These are phyloP conservation scores for Uromyces viciae-fabae DNA, from an alignment of 1,284 basidiomycete species.

Conservation along the genomic window DNA sequence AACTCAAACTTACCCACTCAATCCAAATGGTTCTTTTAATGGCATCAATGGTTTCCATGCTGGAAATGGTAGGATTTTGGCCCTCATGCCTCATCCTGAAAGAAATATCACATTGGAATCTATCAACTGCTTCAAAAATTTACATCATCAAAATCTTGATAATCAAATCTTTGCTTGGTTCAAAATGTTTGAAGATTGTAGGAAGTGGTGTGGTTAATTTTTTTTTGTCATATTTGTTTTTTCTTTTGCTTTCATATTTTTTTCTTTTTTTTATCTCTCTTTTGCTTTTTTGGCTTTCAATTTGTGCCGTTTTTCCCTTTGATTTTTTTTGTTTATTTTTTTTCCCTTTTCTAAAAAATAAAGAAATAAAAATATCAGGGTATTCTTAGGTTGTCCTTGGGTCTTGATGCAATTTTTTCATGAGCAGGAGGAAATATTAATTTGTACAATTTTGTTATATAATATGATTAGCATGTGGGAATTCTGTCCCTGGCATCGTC, in stretches of 20 bases:
- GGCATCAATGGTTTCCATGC: constrained; percentile 88
- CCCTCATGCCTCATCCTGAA: constrained; percentile 94
- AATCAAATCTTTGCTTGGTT: constrained; percentile 54
- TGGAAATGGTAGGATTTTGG: constrained; percentile 77
- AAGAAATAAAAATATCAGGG: too few species aligned
- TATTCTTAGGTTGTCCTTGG: too few species aligned
- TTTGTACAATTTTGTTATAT: too few species aligned
- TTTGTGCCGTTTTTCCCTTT: neutral
- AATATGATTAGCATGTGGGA: neutral
- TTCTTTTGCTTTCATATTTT: neutral
- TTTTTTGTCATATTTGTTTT: neutral
- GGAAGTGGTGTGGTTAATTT: constrained; percentile 36
- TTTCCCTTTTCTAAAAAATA: neutral
- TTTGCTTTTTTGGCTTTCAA: neutral
- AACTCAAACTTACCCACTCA: constrained; percentile 78
- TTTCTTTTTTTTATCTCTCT: neutral
- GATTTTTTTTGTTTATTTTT: neutral
- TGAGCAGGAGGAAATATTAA: too few species aligned
- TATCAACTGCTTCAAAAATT: constrained; percentile 61
- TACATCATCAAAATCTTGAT: constrained; percentile 56
- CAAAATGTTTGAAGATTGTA: constrained; percentile 39
- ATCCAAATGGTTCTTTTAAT: constrained; percentile 85
- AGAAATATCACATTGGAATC: constrained; percentile 70
- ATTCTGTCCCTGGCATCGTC: constrained; percentile 25
- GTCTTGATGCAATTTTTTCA: too few species aligned